Evolutionary conservation across 2,329 filamentous ascomycete genomes (phyloP).

Genomic region (Colletotrichum musicola): DNA sequence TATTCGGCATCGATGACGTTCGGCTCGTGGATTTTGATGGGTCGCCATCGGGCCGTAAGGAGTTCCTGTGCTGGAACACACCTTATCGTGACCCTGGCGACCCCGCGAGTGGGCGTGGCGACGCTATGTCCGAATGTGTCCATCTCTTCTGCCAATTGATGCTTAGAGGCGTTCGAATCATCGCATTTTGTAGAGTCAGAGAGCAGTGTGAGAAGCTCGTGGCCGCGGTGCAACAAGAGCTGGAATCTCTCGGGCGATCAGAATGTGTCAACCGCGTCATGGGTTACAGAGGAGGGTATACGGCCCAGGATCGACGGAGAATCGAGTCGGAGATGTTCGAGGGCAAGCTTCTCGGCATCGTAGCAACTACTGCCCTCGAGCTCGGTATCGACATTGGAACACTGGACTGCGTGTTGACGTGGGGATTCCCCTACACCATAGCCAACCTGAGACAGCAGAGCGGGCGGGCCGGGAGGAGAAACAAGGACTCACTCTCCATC

Average conservation of each 20-base stretch:
- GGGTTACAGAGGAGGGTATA: conserved; percentile 96
- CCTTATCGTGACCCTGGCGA: conserved; percentile 92
- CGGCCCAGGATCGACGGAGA: conserved; percentile 85
- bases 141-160: conserved; percentile 92
- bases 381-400: conserved; percentile 95
- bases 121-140: conserved; percentile 86
- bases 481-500: conserved; percentile 92
- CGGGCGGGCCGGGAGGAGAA: conserved; percentile 89
- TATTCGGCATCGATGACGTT: conserved; percentile 91
- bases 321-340: conserved; percentile 99
- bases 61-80: conserved; percentile 98
- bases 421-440: conserved; percentile 96
- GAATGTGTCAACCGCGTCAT: conserved; percentile 87
- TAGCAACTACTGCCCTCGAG: conserved; percentile 93
- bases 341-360: conserved; percentile 90
- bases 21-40: conserved; percentile 90
- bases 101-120: conserved; percentile 86
- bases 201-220: conserved; percentile 90
- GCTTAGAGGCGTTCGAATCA: conserved; percentile 87
- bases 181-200: conserved; percentile 90
- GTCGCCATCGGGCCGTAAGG: conserved; percentile 90
- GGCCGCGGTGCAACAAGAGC: conserved; percentile 81
- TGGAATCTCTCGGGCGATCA: conserved; percentile 77
- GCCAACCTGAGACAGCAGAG: conserved; percentile 95
- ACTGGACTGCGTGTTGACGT: conserved; percentile 91